Base-by-base conservation (phyloP, 202 grass and related monocot genomes). In the Dendrocalamus latiflorus region DNA sequence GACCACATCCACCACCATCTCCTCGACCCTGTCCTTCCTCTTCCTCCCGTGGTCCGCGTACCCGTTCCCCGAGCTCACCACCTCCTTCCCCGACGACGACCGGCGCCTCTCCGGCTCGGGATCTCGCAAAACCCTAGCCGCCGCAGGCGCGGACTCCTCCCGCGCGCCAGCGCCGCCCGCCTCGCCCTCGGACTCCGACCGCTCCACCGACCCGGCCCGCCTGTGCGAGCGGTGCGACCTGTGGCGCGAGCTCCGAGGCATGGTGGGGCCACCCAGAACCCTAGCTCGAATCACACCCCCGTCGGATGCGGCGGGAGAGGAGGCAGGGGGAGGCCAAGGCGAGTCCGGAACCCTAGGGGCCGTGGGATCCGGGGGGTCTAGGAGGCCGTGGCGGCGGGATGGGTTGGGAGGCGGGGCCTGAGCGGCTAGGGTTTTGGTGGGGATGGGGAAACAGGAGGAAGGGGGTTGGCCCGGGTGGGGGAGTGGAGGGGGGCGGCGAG, bases 211-310 rank as follows among this genome's bases (percentile, higher is more conserved):
- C 9, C 77, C 85, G 58, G 87, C 90, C 26, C 87, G 83, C 96
- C 87, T 90, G 77, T 91, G 96, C 44, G 93, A 99, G 6, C 93
- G 85, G 83, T 99, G 96, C 36, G 96, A 99, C 83, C 83, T 89
- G 85, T 99, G 93, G 59, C 96, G 91, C 72, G 93, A 94, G 50
- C 77, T 94, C 75, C 91, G 91, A 55, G 96, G 87, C 96, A 99
- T 99, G 77, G 85, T 70, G 48, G 51, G 17, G 51, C 74, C 78
- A 48, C 54, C 70, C 64, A 54, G 83, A 93, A 88, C 87, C 89
- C 89, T 89, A 88, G 65, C 56, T 63, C 71, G 76, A 75, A 77
- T 62, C 56, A n/a, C 78, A 47, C 62, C 30, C 30, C 33, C 45
- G 47, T 56, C 58, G 43, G 86, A 85, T 70, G 83, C 75, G 55